These are phyloP conservation scores for Phanerochaete sordida DNA, from an alignment of 768 basidiomycete species.

Conservation along the genomic window DNA sequence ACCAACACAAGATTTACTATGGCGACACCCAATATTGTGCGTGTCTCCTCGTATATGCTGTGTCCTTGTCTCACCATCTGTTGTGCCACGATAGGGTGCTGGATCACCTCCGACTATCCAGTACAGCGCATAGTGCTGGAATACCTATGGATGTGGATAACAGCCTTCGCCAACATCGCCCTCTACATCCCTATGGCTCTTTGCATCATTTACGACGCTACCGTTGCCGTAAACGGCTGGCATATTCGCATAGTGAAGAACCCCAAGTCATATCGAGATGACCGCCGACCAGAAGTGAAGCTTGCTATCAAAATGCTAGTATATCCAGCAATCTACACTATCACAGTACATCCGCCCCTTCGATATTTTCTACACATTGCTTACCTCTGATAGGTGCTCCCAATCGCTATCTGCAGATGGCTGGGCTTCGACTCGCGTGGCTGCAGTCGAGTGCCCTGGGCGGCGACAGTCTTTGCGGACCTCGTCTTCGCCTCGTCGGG, in stretches of 20 bases:
- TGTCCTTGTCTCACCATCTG: neutral
- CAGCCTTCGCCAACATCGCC: constrained; percentile 37
- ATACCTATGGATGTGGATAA: constrained; percentile 52
- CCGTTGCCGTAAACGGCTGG: constrained; percentile 30
- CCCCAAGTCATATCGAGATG: neutral
- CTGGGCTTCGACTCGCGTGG: constrained; percentile 26
- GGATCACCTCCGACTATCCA: constrained; percentile 36
- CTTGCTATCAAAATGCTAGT: constrained; percentile 45
- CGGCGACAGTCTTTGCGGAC: constrained; percentile 35
- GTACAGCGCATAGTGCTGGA: constrained; percentile 42
- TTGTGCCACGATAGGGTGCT: constrained; percentile 42
- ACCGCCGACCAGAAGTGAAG: constrained; percentile 17
- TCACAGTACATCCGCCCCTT: constrained; percentile 24
- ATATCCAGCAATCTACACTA: constrained; percentile 46
- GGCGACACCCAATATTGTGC: constrained; percentile 39
- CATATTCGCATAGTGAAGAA: constrained; percentile 17
- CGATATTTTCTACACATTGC: neutral
- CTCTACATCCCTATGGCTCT: constrained; percentile 45
- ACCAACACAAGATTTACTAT: constrained; percentile 36
- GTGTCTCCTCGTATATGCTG: neutral
- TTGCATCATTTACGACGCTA: constrained; percentile 24
- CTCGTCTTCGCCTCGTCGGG: constrained; percentile 43
- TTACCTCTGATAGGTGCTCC: constrained; percentile 28
- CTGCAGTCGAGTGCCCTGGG: constrained; percentile 26
- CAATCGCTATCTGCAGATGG: constrained; percentile 40